Base-by-base conservation (phyloP, 345 rosid genomes). In the Eucalyptus erythrocorys region DNA sequence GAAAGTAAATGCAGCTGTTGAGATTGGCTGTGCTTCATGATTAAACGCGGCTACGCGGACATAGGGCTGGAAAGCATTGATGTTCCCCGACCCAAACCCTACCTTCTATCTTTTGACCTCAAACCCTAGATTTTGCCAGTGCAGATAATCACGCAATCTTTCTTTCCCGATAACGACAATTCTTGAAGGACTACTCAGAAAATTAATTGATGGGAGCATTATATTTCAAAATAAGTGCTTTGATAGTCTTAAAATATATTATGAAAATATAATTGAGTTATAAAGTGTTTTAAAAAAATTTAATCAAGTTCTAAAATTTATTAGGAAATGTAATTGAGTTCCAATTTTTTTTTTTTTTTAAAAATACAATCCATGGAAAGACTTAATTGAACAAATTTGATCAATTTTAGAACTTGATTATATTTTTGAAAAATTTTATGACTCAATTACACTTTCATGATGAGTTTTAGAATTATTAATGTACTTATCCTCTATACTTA, bases 391-490 rank as follows among this genome's bases (percentile, higher is more conserved):
- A 4, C 1, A 0, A 8, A 51, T 51, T 51, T 55, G 1, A 24
- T 0, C 10, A 55, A 0, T 55, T 22, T 55, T 55, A 55, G 1
- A 1, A 55, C 0, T 55, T 2, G 3, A 55, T 55, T 55, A 0
- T 1, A 55, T 2, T 55, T 55, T 55, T 10, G 0, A 24, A 0
- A 55, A 24, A 2, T 2, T 22, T 55, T 55, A 55, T 24, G 1
- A 55, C 0, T 24, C 3, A 55, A 55, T 10, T 24, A 1, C 1
- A 55, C 1, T 55, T 55, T 55, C 12, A 55, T 10, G 1, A 55
- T 0, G 2, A 24, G 1, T 24, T 55, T 55, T 55, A 55, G 2
- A 1, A 55, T 26, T 55, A 24, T 24, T 2, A 26, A 22, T 24
- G 3, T 6, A 24, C 61, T 55, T 55, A 55, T 24, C 0, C 1